Evolutionary conservation across 768 basidiomycete species (phyloP).

Genomic region (Myochromella boudieri): DNA sequence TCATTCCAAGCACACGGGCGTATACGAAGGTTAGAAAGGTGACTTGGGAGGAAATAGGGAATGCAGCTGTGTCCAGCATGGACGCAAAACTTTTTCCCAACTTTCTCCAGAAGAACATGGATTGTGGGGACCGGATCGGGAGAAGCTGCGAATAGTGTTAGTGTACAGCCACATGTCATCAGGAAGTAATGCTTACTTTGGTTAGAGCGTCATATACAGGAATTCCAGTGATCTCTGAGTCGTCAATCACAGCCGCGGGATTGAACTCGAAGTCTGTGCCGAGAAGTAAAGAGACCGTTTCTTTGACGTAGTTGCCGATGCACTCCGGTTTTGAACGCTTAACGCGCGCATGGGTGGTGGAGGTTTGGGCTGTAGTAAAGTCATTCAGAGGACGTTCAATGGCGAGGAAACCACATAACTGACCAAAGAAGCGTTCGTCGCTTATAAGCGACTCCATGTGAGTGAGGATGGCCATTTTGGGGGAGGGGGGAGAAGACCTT

Average conservation of each 20-base stretch:
- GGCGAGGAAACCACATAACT: neutral
- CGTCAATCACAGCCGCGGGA: neutral
- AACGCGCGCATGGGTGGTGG: neutral
- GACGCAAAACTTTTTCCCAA: constrained; percentile 27
- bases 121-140: constrained; percentile 16
- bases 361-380: constrained; percentile 13
- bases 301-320: constrained; percentile 4
- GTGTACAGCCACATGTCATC: neutral
- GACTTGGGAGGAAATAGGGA: constrained; percentile 23
- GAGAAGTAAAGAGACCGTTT: constrained; percentile 12
- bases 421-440: constrained; percentile 18
- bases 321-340: neutral
- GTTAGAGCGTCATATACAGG: constrained; percentile 18
- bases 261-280: constrained; percentile 17
- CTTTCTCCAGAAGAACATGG: constrained; percentile 27
- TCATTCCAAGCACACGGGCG: constrained; percentile 27
- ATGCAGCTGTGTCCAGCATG: constrained; percentile 28
- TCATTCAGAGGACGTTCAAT: neutral
- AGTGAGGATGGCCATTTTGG: constrained; percentile 13
- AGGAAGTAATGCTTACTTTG: constrained; percentile 10
- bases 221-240: constrained; percentile 12
- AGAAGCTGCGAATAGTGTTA: constrained; percentile 12
- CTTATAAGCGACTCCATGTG: constrained; percentile 14
- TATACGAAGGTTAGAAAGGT: constrained; percentile 30
- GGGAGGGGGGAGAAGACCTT: constrained; percentile 1